phyloP scores from a whole-genome alignment of 306 rosid genomes.

The Trifolium repens region DNA sequence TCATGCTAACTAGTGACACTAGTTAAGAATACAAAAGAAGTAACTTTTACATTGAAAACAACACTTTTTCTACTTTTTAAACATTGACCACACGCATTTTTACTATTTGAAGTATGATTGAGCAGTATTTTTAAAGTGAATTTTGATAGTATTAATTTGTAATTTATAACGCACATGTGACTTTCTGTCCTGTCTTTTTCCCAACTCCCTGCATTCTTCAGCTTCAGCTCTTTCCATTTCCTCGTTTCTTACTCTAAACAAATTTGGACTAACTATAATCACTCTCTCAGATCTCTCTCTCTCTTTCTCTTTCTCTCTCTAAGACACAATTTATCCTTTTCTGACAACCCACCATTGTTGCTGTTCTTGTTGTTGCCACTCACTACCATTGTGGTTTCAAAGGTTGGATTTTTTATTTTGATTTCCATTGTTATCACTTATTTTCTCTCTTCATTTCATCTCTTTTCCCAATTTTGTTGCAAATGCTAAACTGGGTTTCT shows the following conservation, averaged over 20 bases:
- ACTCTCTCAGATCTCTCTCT: constrained; percentile 50
- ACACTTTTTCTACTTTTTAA: no score
- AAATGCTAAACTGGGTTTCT: constrained; percentile 24
- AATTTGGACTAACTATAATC: neutral
- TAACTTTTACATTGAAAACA: no score
- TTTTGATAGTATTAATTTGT: neutral
- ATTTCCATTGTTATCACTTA: neutral
- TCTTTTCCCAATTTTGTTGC: constrained; percentile 18
- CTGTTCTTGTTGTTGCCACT: constrained; percentile 1
- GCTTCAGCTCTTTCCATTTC: constrained; percentile 10
- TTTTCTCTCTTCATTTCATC: neutral
- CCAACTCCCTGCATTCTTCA: constrained; percentile 35
- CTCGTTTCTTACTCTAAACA: constrained; percentile 30
- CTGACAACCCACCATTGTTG: constrained; percentile 5
- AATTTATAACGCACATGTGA: constrained; percentile 61
- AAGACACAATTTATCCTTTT: neutral
- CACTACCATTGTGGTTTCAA: constrained; percentile 12
- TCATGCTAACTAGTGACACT: no score
- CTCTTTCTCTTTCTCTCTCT: constrained; percentile 45
- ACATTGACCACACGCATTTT: no score
- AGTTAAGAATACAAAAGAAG: no score
- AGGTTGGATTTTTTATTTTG: constrained; percentile 35
- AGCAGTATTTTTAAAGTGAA: no score
- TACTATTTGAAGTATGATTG: no score
- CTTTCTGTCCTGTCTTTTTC: constrained; percentile 20